Evolutionary conservation across 2,329 filamentous ascomycete species (phyloP).

Genomic region (Sporothrix pseudoabietina): DNA sequence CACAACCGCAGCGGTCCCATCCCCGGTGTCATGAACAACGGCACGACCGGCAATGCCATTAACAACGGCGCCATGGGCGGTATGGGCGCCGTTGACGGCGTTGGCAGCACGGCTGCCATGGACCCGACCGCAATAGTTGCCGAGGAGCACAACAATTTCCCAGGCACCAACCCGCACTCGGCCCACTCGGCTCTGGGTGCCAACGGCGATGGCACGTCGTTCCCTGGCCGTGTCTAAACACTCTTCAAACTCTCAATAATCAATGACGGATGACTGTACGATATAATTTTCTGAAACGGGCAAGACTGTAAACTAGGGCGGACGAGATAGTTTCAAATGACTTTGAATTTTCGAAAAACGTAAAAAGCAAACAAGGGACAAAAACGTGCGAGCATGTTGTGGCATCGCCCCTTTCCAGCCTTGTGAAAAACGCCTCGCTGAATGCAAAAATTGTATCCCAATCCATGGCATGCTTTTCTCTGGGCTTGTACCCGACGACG

Average conservation of each 20-base stretch:
- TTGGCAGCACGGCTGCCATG: not conserved
- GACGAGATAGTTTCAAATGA: not conserved
- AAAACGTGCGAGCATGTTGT: not conserved
- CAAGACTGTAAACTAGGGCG: not conserved
- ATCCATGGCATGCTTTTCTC: not conserved
- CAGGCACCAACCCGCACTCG: slow-evolving; percentile 20
- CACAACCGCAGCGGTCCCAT: slow-evolving; percentile 16
- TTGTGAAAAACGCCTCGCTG: slow-evolving; percentile 10
- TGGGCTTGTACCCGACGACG: not conserved
- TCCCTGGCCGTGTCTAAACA: not conserved
- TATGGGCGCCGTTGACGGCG: too few species aligned
- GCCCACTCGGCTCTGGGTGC: slow-evolving; percentile 14
- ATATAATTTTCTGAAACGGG: not conserved
- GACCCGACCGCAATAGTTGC: not conserved
- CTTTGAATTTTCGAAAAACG: not conserved
- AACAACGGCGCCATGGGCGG: too few species aligned
- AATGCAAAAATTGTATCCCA: not conserved
- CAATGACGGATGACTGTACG: not conserved
- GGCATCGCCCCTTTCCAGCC: not conserved
- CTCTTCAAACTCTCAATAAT: not conserved
- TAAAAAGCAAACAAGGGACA: not conserved
- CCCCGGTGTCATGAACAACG: not conserved
- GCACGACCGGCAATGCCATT: not conserved
- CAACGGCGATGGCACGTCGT: not conserved
- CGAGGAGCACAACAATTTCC: slow-evolving; percentile 22